A percentile compares a stretch with the other conserved stretches of the same genome.
phyloP scores from a whole-genome alignment of 805 yeast genomes.

The Aciculoconidium aculeatum region DNA sequence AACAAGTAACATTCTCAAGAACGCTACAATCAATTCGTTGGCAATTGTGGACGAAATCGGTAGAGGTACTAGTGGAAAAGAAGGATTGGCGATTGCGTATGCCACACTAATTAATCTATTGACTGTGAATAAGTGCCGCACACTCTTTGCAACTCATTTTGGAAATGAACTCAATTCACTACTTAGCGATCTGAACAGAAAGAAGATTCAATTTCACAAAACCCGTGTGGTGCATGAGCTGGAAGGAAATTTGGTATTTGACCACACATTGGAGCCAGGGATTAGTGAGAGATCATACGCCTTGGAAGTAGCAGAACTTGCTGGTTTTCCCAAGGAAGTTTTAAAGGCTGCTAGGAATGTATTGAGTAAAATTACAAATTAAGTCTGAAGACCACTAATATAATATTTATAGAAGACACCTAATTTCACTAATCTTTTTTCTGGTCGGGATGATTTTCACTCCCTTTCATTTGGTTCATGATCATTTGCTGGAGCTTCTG shows the following conservation, averaged over 20 bases:
- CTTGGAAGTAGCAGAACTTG: constrained; percentile 64
- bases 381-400: too few species aligned
- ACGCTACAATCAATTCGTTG: constrained; percentile 35
- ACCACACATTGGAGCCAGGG: constrained; percentile 60
- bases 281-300: constrained; percentile 75
- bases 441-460: constrained; percentile 9
- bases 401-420: too few species aligned
- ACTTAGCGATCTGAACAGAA: constrained; percentile 22
- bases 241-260: constrained; percentile 28
- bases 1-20: constrained; percentile 29
- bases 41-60: constrained; percentile 51
- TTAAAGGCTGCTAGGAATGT: constrained; percentile 44
- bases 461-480: constrained; percentile 15
- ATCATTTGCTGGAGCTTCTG: constrained; percentile 21
- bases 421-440: too few species aligned
- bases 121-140: constrained; percentile 52
- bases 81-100: constrained; percentile 81
- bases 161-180: constrained; percentile 37
- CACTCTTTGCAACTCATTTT: constrained; percentile 89
- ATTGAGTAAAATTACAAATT: constrained; percentile 8
- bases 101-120: constrained; percentile 60
- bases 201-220: constrained; percentile 22
- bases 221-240: constrained; percentile 25
- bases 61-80: constrained; percentile 59
- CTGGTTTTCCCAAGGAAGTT: constrained; percentile 69